Base-by-base conservation (phyloP, 2,329 filamentous ascomycete genomes). In the Tothia fuscella region DNA sequence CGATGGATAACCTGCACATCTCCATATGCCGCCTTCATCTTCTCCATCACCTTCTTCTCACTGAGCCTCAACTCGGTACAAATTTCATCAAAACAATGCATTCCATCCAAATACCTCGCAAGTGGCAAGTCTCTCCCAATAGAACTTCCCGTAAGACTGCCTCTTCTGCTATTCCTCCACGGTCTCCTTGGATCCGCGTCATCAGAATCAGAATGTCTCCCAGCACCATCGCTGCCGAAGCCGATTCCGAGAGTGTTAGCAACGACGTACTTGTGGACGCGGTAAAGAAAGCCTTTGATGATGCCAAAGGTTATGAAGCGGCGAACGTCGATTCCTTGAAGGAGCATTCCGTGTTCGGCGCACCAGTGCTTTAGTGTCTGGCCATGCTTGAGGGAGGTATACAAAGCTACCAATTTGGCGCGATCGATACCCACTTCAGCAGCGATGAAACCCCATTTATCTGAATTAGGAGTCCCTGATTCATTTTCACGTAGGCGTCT, bases 281-380 rank as follows among this genome's bases (percentile, higher is more conserved):
- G 77, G 60, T 95, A 95, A 19, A 98, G 64, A 50, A 93, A 83
- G 13, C 89, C 88, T 63, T 96, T 96, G 59, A 96, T 93, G 45
- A 95, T 74, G 44, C 89, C 91, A 54, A 96, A 98, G 45, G 93
- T 93, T 48, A 96, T 85, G 48, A 98, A 80, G 21, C 91, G 80
- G 10, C 91, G 77, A 42, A 95, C 77, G 58, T 98, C 91, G 44
- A 98, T 78, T 53, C 80, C 80, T 10, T 72, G 68, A 6, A 95
- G 70, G 29, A 82, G 65, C 30, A 80, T 74, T 49, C 78, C 72
- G 59, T 93, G 82, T 24, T 79, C 69, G 45, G 82, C 71, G 50
- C 91, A 78, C 85, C 87, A 96, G 57, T 89, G 83, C 55, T 82
- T 82, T 10, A 96, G 71, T n/a, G 78, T 83, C 39, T 85, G 76